Conservation (phyloP, 2,329 filamentous ascomycete species). For the Epichloe uncinata region DNA sequence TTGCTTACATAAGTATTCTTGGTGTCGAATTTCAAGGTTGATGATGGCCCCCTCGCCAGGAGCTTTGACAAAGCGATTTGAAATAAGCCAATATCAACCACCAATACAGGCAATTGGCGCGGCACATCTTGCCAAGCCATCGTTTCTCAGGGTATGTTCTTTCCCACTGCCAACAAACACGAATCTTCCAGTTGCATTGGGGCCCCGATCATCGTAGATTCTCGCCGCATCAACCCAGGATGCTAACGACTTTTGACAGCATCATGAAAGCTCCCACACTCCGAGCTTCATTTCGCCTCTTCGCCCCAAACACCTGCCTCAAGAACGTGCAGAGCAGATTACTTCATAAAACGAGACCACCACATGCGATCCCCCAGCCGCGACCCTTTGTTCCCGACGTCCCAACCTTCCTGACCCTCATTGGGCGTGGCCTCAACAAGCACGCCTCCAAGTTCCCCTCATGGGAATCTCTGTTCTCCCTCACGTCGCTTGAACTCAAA, state of each 20-base stretch:
- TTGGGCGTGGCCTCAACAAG: conserved; percentile 73
- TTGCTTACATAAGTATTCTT: conserved; percentile 19
- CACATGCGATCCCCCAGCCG: conserved; percentile 45
- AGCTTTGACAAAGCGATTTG: not conserved
- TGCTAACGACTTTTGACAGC: conserved; percentile 3
- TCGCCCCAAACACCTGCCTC: conserved; percentile 19
- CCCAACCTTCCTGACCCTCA: conserved; percentile 74
- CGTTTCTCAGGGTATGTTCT: not conserved
- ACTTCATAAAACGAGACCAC: conserved; percentile 27
- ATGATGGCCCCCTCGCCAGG: too few species aligned
- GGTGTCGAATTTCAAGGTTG: conserved; percentile 15
- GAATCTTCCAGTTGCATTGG: too few species aligned
- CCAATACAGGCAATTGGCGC: not conserved
- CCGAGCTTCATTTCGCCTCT: conserved; percentile 19
- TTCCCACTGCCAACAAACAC: not conserved
- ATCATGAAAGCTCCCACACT: conserved; percentile 21
- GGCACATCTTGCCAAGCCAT: not conserved
- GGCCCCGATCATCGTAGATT: too few species aligned
- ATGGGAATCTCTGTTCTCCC: conserved; percentile 81
- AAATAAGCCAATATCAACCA: conserved; percentile 9
- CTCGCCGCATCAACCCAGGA: not conserved
- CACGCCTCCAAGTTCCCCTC: conserved; percentile 78
- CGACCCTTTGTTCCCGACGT: conserved; percentile 81
- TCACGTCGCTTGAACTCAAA: conserved; percentile 63
- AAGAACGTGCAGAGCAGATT: conserved; percentile 26